Evolutionary conservation across 805 yeast genomes (phyloP).

Genomic region (Kregervanrija delftensis): DNA sequence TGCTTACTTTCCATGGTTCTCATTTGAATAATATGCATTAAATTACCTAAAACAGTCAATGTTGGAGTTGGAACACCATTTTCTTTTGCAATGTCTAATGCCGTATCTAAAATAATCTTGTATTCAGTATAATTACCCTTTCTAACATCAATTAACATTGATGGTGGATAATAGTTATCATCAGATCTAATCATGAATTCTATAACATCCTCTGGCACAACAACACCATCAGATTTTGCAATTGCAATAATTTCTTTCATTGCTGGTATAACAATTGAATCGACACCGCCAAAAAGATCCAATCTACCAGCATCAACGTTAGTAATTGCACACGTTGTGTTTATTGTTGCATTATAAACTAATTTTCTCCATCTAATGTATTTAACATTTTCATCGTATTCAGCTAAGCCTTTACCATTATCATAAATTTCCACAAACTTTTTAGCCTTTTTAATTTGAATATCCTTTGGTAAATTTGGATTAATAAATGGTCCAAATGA

Average conservation of each 20-base stretch:
- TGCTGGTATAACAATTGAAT: constrained; percentile 30
- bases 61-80: constrained; percentile 27
- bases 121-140: constrained; percentile 37
- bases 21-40: constrained; percentile 26
- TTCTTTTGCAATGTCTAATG: constrained; percentile 25
- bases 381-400: constrained; percentile 30
- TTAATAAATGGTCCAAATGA: constrained; percentile 32
- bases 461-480: constrained; percentile 17
- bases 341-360: constrained; percentile 41
- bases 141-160: constrained; percentile 41
- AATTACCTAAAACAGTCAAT: constrained; percentile 20
- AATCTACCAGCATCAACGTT: constrained; percentile 34
- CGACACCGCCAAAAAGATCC: constrained; percentile 23
- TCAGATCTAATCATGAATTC: constrained; percentile 35
- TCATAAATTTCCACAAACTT: constrained; percentile 29
- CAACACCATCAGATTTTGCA: constrained; percentile 42
- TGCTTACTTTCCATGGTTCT: constrained; percentile 26
- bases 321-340: constrained; percentile 38
- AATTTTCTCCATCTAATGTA: constrained; percentile 40
- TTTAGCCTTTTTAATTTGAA: constrained; percentile 25
- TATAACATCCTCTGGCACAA: constrained; percentile 26
- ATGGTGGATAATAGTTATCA: constrained; percentile 36
- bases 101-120: constrained; percentile 38
- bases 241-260: constrained; percentile 38
- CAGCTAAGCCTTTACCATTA: constrained; percentile 24